A percentile compares a stretch with the other conserved stretches of the same genome.
These are phyloP conservation scores for Abrus precatorius DNA, from an alignment of 306 rosid species.

Conservation along the genomic window DNA sequence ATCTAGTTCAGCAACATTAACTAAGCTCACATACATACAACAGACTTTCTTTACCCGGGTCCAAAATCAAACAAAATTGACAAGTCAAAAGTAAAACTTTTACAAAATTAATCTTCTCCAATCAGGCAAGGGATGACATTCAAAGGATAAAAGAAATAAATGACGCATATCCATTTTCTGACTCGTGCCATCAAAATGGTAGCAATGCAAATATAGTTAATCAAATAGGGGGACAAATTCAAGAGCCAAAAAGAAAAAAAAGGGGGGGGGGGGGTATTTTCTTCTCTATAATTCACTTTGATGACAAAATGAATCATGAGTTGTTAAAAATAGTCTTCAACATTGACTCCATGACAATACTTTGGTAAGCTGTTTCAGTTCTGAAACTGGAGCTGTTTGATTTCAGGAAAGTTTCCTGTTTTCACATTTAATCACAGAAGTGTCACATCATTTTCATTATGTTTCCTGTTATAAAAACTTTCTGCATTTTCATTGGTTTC, in stretches of 20 bases:
- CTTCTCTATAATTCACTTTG: background rate
- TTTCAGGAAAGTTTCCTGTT: too few relatives aligned
- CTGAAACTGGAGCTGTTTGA: background rate
- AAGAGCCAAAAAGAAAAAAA: background rate
- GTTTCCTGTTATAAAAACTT: too few relatives aligned
- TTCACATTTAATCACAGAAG: too few relatives aligned
- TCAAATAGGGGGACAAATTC: conserved; percentile 3
- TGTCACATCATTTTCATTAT: too few relatives aligned
- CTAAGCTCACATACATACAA: background rate
- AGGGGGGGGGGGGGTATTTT: background rate
- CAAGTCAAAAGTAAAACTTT: background rate
- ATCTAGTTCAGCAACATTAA: background rate
- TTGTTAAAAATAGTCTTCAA: background rate
- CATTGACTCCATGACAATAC: conserved; percentile 1
- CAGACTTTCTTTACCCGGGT: background rate
- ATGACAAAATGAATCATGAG: conserved; percentile 7
- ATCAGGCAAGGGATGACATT: background rate
- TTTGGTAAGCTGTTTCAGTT: conserved; percentile 12
- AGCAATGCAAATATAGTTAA: background rate
- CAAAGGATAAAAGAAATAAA: conserved; percentile 7
- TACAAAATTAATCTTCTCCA: conserved; percentile 13
- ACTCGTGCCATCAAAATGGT: background rate
- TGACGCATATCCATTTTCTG: background rate
- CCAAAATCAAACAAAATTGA: conserved; percentile 31
- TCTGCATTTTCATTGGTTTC: too few relatives aligned